Percentiles rank a stretch among this genome's conserved stretches.
Conservation (phyloP, 495 filamentous ascomycete species). For the Tricharina praecox region DNA sequence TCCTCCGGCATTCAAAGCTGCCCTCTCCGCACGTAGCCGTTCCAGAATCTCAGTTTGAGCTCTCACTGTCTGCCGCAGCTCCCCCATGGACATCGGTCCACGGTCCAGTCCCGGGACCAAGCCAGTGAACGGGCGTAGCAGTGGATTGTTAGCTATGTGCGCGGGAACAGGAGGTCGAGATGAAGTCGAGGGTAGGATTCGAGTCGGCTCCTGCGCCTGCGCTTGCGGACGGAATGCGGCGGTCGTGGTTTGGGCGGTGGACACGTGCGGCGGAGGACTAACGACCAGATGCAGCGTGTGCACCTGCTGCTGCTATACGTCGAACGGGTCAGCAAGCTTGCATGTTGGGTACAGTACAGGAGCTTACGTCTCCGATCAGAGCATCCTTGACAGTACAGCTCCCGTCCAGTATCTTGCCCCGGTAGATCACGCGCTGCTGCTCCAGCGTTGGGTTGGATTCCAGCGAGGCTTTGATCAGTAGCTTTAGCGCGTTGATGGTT, state of each 20-base stretch:
- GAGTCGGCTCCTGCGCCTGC: too few relatives aligned
- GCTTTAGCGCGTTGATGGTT: slow-evolving; percentile 23
- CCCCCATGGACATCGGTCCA: not conserved
- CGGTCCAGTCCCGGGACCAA: too few relatives aligned
- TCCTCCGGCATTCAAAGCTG: not conserved
- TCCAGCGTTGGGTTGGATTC: slow-evolving; percentile 16
- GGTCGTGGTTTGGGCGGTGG: not conserved
- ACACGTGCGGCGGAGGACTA: slow-evolving; percentile 3
- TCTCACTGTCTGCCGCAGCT: not conserved
- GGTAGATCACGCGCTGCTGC: slow-evolving; percentile 21
- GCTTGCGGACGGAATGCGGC: slow-evolving; percentile 1
- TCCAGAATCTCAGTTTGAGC: not conserved
- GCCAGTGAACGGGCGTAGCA: too few relatives aligned
- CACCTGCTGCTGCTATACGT: slow-evolving; percentile 9
- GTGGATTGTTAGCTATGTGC: too few relatives aligned
- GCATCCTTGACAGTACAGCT: not conserved
- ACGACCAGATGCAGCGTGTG: slow-evolving; percentile 20
- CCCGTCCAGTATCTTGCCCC: slow-evolving; percentile 21
- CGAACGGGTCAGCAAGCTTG: not conserved
- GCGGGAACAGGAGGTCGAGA: too few relatives aligned
- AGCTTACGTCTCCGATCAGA: slow-evolving; percentile 2
- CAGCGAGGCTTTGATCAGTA: slow-evolving; percentile 13
- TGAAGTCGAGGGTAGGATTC: too few relatives aligned
- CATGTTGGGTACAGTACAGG: not conserved
- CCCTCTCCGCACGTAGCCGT: not conserved